These are phyloP conservation scores for Kodamaea fukazawae DNA, from an alignment of 805 yeast genomes.

Conservation along the genomic window DNA sequence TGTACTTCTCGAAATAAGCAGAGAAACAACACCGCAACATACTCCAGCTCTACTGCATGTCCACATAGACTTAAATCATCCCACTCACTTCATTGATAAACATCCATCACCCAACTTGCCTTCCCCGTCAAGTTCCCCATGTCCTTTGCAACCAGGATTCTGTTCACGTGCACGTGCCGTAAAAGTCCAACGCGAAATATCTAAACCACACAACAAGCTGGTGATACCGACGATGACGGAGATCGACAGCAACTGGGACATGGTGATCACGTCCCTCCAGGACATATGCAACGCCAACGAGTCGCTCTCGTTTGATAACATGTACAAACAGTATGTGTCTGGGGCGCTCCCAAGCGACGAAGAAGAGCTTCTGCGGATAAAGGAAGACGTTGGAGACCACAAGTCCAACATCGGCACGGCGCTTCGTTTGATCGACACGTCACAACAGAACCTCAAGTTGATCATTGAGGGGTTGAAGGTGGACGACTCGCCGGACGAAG, in stretches of 20 bases:
- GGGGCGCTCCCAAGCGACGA: slow-evolving; percentile 28
- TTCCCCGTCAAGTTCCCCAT: too few species aligned
- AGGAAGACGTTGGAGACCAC: slow-evolving; percentile 49
- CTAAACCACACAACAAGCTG: too few species aligned
- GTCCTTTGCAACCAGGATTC: too few species aligned
- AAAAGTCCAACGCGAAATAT: too few species aligned
- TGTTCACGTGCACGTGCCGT: too few species aligned
- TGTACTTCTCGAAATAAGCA: too few species aligned
- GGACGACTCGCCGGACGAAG: slow-evolving; percentile 12
- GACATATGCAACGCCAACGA: slow-evolving; percentile 66
- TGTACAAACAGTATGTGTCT: slow-evolving; percentile 22
- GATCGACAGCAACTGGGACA: slow-evolving; percentile 68
- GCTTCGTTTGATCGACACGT: slow-evolving; percentile 34
- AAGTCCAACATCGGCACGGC: slow-evolving; percentile 56
- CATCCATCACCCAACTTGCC: too few species aligned
- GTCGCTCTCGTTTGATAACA: slow-evolving; percentile 46
- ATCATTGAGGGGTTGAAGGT: slow-evolving; percentile 36
- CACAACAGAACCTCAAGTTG: slow-evolving; percentile 45
- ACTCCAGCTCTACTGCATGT: too few species aligned
- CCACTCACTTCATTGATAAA: too few species aligned
- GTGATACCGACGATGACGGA: slow-evolving; percentile 11
- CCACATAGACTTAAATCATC: too few species aligned
- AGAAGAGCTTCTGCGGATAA: slow-evolving; percentile 39
- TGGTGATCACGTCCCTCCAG: slow-evolving; percentile 62
- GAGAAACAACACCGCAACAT: too few species aligned